These are phyloP conservation scores for Ceratocystis cacaofunesta DNA, from an alignment of 2,329 filamentous ascomycete genomes.

Conservation along the genomic window DNA sequence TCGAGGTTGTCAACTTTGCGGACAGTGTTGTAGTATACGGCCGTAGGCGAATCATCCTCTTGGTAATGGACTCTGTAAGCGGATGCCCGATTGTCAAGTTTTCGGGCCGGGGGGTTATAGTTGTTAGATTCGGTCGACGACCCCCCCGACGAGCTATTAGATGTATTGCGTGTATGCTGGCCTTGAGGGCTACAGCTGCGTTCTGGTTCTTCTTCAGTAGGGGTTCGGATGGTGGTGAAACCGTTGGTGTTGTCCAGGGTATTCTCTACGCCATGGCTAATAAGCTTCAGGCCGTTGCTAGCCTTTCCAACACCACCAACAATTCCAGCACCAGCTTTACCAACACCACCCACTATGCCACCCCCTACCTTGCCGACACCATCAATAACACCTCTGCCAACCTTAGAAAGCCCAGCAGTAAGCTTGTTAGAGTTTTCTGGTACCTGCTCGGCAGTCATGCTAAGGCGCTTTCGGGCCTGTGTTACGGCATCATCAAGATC, in stretches of 20 bases:
- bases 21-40: slow-evolving; percentile 33
- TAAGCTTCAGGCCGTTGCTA: slow-evolving; percentile 33
- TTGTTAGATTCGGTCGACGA: slow-evolving; percentile 11
- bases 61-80: slow-evolving; percentile 8
- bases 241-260: slow-evolving; percentile 42
- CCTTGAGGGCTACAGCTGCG: slow-evolving; percentile 18
- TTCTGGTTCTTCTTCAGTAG: not conserved
- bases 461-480: slow-evolving; percentile 22
- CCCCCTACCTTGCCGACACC: slow-evolving; percentile 13
- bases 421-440: slow-evolving; percentile 26
- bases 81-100: not conserved
- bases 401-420: slow-evolving; percentile 22
- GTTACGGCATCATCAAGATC: slow-evolving; percentile 33
- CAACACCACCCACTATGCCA: slow-evolving; percentile 12
- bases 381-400: slow-evolving; percentile 11
- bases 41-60: slow-evolving; percentile 2
- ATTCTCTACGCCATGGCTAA: slow-evolving; percentile 36
- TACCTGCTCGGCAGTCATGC: not conserved
- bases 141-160: not conserved
- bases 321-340: slow-evolving; percentile 24
- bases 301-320: slow-evolving; percentile 29
- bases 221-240: slow-evolving; percentile 27
- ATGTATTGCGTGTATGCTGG: not conserved
- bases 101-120: not conserved
- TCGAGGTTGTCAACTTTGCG: slow-evolving; percentile 35